Percentiles rank a stretch among this genome's conserved stretches.
Conservation (phyloP, 1,139 yeast genomes). For the Williopsis jadinii region DNA sequence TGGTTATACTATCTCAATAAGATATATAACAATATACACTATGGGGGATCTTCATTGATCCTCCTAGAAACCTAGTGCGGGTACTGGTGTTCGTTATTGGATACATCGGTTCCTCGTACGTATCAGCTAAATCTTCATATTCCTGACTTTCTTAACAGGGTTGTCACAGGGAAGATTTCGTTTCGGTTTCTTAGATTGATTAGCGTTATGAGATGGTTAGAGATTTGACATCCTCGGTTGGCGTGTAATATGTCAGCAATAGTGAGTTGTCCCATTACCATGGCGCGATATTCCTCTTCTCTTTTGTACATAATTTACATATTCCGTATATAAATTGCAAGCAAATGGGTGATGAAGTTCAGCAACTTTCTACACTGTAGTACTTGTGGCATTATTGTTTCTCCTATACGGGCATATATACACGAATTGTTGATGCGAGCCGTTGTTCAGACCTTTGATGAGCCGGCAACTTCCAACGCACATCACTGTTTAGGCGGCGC, state of each 20-base stretch:
- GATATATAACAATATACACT: constrained; percentile 36
- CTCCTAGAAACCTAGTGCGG: constrained; percentile 23
- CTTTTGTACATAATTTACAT: background rate
- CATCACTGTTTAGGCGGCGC: constrained; percentile 1
- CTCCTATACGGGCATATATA: background rate
- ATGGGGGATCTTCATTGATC: constrained; percentile 13
- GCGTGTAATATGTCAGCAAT: constrained; percentile 17
- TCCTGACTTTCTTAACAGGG: constrained; percentile 26
- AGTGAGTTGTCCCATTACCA: constrained; percentile 20
- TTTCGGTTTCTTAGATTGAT: constrained; percentile 25
- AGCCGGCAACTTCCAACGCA: background rate
- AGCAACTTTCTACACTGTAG: too few species aligned
- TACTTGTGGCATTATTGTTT: too few species aligned
- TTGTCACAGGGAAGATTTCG: constrained; percentile 25
- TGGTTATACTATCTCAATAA: constrained; percentile 62
- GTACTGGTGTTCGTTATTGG: constrained; percentile 20
- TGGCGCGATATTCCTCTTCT: constrained; percentile 19
- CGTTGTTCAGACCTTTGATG: too few species aligned
- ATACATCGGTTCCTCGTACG: constrained; percentile 18
- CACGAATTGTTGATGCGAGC: background rate
- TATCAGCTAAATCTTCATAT: constrained; percentile 24
- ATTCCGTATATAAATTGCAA: background rate
- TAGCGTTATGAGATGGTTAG: constrained; percentile 22
- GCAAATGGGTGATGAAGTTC: too few species aligned
- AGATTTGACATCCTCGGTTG: constrained; percentile 12